These are phyloP conservation scores for Plantago coronopus DNA, from an alignment of 305 asterid species.

Conservation along the genomic window DNA sequence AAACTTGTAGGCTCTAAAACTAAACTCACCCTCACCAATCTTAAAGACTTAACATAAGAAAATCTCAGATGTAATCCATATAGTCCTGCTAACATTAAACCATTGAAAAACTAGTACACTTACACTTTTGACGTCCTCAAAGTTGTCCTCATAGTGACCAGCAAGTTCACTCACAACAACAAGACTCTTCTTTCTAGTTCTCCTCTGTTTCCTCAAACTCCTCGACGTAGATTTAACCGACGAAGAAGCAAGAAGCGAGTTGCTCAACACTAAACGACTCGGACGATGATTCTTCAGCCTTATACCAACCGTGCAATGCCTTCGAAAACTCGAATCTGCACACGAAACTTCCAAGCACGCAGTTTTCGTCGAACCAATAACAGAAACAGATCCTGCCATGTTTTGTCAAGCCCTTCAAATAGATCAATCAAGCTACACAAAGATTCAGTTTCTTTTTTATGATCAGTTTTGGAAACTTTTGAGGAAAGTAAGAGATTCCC, in stretches of 20 bases:
- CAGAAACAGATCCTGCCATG: constrained; percentile 51
- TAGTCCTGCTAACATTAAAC: neutral
- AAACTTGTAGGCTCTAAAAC: too few relatives aligned
- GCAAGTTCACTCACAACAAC: constrained; percentile 49
- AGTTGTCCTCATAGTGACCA: constrained; percentile 63
- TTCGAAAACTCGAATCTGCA: constrained; percentile 32
- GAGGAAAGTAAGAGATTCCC: constrained; percentile 26
- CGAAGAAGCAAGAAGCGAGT: constrained; percentile 40
- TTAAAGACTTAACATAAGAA: too few relatives aligned
- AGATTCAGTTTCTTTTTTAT: neutral
- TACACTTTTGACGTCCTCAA: constrained; percentile 72
- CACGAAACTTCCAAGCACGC: constrained; percentile 41
- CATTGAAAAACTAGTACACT: neutral
- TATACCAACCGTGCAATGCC: constrained; percentile 16
- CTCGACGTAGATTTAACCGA: constrained; percentile 36
- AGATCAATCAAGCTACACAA: neutral
- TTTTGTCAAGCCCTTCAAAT: neutral
- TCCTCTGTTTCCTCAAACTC: constrained; percentile 38
- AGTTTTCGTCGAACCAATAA: constrained; percentile 45
- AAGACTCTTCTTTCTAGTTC: constrained; percentile 26
- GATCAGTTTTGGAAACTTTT: neutral
- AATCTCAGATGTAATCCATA: too few relatives aligned
- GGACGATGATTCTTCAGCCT: constrained; percentile 5
- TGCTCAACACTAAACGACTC: constrained; percentile 37
- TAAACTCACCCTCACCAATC: neutral